Evolutionary conservation across 768 basidiomycete species (phyloP).

Genomic region (Mycena chlorophos): DNA sequence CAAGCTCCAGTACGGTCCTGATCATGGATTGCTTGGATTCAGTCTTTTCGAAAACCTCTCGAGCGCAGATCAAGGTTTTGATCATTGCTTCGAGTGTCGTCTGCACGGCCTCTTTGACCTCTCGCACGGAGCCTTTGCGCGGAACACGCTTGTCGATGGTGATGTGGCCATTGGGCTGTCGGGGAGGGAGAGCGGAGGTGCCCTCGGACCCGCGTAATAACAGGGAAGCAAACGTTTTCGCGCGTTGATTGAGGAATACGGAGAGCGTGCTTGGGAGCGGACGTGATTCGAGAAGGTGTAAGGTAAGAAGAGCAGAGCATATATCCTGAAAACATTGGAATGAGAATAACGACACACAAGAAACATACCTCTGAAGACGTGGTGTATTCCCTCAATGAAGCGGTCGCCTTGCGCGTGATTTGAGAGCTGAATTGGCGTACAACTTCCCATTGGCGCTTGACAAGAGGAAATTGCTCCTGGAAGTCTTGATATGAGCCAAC

Average conservation of each 20-base stretch:
- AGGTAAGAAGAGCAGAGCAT: conserved; percentile 76
- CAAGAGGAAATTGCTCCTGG: conserved; percentile 84
- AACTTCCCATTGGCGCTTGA: conserved; percentile 91
- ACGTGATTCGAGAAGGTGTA: conserved; percentile 87
- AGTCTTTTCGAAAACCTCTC: conserved; percentile 54
- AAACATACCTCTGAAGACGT: conserved; percentile 52
- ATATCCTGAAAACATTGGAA: conserved; percentile 48
- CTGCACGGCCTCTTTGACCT: conserved; percentile 56
- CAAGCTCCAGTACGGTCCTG: conserved; percentile 53
- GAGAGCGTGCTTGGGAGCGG: conserved; percentile 73
- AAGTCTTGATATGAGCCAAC: conserved; percentile 4
- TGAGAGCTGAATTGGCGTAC: conserved; percentile 85
- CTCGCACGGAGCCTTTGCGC: conserved; percentile 41
- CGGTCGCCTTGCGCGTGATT: conserved; percentile 84
- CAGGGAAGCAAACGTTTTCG: conserved; percentile 52
- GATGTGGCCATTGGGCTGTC: conserved; percentile 37
- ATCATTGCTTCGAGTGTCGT: conserved; percentile 55
- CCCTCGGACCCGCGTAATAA: conserved; percentile 37
- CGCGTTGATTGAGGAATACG: conserved; percentile 71
- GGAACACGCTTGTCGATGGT: conserved; percentile 24
- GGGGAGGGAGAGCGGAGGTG: conserved; percentile 13
- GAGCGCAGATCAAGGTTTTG: conserved; percentile 57
- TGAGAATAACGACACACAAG: neutral
- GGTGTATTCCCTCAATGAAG: conserved; percentile 66
- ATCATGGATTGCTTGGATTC: conserved; percentile 48